Percentiles rank a stretch among this genome's conserved stretches.
These are phyloP conservation scores for Aspergillus spinulosporus DNA, from an alignment of 2,329 filamentous ascomycete genomes.

Conservation along the genomic window DNA sequence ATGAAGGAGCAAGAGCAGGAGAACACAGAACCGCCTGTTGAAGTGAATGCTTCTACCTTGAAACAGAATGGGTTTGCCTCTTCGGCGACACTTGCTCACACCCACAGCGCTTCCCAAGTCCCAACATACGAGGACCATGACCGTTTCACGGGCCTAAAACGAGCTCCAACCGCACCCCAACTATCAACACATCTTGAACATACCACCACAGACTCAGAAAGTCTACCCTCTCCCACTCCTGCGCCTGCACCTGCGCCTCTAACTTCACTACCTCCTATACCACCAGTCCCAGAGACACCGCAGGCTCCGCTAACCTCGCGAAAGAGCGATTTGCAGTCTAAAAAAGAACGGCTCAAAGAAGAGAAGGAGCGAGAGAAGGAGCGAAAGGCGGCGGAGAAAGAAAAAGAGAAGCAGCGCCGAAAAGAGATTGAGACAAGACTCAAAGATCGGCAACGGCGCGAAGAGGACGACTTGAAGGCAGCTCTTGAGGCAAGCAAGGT, in stretches of 20 bases:
- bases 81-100: conserved; percentile 40
- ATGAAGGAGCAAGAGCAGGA: conserved; percentile 81
- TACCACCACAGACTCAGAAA: conserved; percentile 23
- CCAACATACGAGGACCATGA: conserved; percentile 39
- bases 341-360: conserved; percentile 63
- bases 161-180: conserved; percentile 47
- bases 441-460: conserved; percentile 52
- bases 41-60: conserved; percentile 37
- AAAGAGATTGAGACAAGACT: conserved; percentile 57
- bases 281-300: conserved; percentile 37
- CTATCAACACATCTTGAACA: conserved; percentile 47
- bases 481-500: conserved; percentile 68
- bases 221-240: conserved; percentile 9
- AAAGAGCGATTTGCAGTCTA: conserved; percentile 65
- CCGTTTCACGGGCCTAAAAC: conserved; percentile 32
- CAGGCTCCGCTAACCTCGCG: conserved; percentile 49
- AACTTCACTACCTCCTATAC: conserved; percentile 23
- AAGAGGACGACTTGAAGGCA: conserved; percentile 62
- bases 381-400: conserved; percentile 50
- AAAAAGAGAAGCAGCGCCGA: conserved; percentile 55
- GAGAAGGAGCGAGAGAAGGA: conserved; percentile 50
- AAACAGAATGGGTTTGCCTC: conserved; percentile 36
- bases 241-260: conserved; percentile 23
- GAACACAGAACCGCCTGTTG: conserved; percentile 49
- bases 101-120: conserved; percentile 42